These are phyloP conservation scores for Candida verbasci DNA, from an alignment of 805 yeast species.

Conservation along the genomic window DNA sequence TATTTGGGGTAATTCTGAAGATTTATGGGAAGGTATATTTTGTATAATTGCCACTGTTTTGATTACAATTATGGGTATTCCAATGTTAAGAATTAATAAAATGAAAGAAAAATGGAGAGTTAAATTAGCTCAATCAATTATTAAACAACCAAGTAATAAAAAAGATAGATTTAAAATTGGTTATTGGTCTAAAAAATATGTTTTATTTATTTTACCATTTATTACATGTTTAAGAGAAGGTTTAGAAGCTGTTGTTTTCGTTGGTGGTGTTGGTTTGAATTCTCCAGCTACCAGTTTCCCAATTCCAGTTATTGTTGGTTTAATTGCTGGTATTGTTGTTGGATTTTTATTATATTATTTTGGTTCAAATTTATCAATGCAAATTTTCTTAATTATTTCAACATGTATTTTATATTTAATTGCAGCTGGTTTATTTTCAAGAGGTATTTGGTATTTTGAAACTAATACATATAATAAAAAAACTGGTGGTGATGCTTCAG, in stretches of 20 bases:
- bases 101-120: slow-evolving; percentile 95
- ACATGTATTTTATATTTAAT: slow-evolving; percentile 84
- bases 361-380: slow-evolving; percentile 74
- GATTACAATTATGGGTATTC: slow-evolving; percentile 89
- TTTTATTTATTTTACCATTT: slow-evolving; percentile 85
- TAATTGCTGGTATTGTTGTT: slow-evolving; percentile 65
- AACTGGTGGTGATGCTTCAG: slow-evolving; percentile 92
- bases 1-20: slow-evolving; percentile 83
- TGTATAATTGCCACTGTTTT: slow-evolving; percentile 81
- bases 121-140: slow-evolving; percentile 77
- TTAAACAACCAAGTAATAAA: slow-evolving; percentile 49
- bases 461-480: slow-evolving; percentile 52
- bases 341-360: slow-evolving; percentile 72
- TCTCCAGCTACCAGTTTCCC: slow-evolving; percentile 61
- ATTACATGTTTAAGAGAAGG: slow-evolving; percentile 91
- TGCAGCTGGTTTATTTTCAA: slow-evolving; percentile 85
- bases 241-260: slow-evolving; percentile 90
- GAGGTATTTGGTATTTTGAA: slow-evolving; percentile 87
- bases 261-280: slow-evolving; percentile 86
- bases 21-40: slow-evolving; percentile 92
- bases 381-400: slow-evolving; percentile 75
- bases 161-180: slow-evolving; percentile 39
- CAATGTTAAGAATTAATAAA: slow-evolving; percentile 88
- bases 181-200: slow-evolving; percentile 52
- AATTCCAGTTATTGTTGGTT: slow-evolving; percentile 81